Evolutionary conservation across 257 asterid species (phyloP), one percentile per base, ranked within the genome.

Genomic region (Penstemon davidsonii): DNA sequence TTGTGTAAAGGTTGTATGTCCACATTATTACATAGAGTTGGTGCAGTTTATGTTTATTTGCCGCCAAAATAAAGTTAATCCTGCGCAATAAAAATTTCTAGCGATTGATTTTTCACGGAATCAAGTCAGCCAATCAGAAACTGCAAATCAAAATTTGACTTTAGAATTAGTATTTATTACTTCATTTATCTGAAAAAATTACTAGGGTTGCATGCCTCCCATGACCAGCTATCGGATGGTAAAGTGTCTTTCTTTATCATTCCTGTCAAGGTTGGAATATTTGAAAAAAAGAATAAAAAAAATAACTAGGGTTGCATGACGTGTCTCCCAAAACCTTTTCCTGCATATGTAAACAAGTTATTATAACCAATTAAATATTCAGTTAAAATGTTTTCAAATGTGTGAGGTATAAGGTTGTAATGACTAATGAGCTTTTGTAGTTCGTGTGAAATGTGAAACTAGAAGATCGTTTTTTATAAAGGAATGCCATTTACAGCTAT

Each of bases 1-100:
- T 68, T 59, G 60, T 33, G 18, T 63, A 41, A 62, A 51, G 63
- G 11, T 41, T 62, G 54, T 43, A 50, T 40, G 55, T 4, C 55
- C 45, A 8, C 43, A 15, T 66, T 49, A 43, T 54, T 55, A 3
- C 43, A 25, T 43, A 4, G 12, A 9, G 11, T 49, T 11, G 3
- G 15, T 4, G 54, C 54, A 49, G 54, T 49, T 25, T 12, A 10
- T 9, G 54, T 49, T 10, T 49, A 9, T 49, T 9, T 49, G 54
- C 54, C n/a, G 11, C 54, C 54, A 3, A 13, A 49, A 49, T 9
- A 49, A 49, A 49, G 0, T 49, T 49, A 49, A 15, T 15, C 18
- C 18, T 15, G 18, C n/a, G 0, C 18, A 12, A 9, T 9, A 13
- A 12, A 46, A 46, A 46, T 12, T 46, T 46, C 51, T 46, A 8